Base-by-base conservation (phyloP, 768 basidiomycete species). In the Chiua virens region DNA sequence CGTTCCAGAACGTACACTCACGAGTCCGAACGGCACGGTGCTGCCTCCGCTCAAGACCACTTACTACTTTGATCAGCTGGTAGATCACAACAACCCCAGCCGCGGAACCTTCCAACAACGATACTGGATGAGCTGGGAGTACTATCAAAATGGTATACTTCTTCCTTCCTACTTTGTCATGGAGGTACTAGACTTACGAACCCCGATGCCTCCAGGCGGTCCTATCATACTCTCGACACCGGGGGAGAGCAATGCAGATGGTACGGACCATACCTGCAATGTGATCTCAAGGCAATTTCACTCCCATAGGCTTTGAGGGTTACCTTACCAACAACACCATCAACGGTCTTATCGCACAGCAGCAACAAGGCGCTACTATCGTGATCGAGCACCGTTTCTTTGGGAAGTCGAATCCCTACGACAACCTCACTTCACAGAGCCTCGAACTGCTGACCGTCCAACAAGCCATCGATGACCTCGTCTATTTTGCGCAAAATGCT, bases 341-440 rank as follows among this genome's bases (percentile, higher is more conserved):
- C 55, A 81, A 76, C 53, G 87, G 86, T 13, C 72, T 75, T 44
- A 80, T 87, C 52, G 82, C 85, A 10, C 81, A 86, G 60, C 80
- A 83, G 62, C 74, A 86, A 50, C 78, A 78, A 30, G 87, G 82
- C 18, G 80, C 80, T 17, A 77, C 79, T 5, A 71, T 89, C 55
- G 70, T 88, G 23, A 53, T 88, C 23, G 87, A 89, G 59, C 87
- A 89, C 60, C 77, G 88, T 22, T 89, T 84, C 73, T 89, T 82
- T 54, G 87, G 87, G 15, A 67, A 79, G 17, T 89, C 86, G 49
- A 90, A 87, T 62, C 87, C 87, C 5, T 77, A 75, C 42, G 71
- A 77, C n/a, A 75, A 88, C 63, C 75, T 89, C 23, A 79, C 73
- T 27, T 78, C n/a, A n/a, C 77, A 76, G 57, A 86, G 82, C 60